Evolutionary conservation across 129 eudicot species (phyloP).

Genomic region (Lactuca sativa): DNA sequence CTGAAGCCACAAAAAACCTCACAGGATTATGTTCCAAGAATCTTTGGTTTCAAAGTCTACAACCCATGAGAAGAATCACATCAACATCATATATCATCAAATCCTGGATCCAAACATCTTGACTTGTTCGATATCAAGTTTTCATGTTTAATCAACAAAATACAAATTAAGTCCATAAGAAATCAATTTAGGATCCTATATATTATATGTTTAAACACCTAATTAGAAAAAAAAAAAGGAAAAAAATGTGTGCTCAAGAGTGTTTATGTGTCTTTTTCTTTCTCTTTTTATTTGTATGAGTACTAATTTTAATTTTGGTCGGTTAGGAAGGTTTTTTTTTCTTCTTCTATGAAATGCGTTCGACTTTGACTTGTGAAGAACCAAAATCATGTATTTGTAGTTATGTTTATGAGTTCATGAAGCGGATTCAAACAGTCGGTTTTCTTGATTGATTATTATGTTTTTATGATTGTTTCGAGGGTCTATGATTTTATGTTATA

Average conservation of each 20-base stretch:
- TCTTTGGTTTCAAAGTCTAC: constrained; percentile 70
- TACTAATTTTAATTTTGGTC: constrained; percentile 27
- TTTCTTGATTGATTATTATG: neutral
- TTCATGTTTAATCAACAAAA: constrained; percentile 17
- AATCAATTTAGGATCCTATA: constrained; percentile 32
- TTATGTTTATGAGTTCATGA: constrained; percentile 24
- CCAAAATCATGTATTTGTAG: constrained; percentile 26
- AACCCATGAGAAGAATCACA: constrained; percentile 39
- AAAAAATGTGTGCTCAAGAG: constrained; percentile 29
- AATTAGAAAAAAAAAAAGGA: constrained; percentile 22
- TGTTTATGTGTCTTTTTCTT: constrained; percentile 18
- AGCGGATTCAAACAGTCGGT: constrained; percentile 9
- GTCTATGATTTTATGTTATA: too few relatives aligned
- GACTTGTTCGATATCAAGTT: constrained; percentile 27
- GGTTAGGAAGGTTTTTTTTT: constrained; percentile 19
- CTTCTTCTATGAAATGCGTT: constrained; percentile 10
- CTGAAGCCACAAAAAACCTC: constrained; percentile 56
- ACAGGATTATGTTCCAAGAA: constrained; percentile 52
- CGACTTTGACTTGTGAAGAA: constrained; percentile 28
- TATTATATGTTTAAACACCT: constrained; percentile 28
- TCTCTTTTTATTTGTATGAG: constrained; percentile 18
- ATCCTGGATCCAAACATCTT: constrained; percentile 21
- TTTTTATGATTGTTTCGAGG: neutral
- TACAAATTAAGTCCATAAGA: constrained; percentile 28
- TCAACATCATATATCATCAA: neutral